Evolutionary conservation across 1,284 basidiomycete species (phyloP).

Genomic region (Waitea zeae): DNA sequence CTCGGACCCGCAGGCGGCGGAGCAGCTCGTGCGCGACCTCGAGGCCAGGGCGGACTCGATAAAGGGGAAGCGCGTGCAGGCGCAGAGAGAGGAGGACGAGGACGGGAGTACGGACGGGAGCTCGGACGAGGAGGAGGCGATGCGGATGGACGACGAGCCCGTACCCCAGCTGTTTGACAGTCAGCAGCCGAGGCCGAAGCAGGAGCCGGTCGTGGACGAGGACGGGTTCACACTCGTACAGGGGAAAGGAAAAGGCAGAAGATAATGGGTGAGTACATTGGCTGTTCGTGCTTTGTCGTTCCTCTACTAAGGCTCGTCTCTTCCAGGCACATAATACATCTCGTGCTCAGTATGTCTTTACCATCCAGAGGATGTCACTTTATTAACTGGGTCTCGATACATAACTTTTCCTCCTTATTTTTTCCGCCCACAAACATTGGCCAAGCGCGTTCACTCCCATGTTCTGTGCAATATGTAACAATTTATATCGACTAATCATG

Average conservation of each 20-base stretch:
- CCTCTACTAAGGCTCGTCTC: too few species aligned
- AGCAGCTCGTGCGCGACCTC: constrained; percentile 3
- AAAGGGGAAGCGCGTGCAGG: constrained; percentile 36
- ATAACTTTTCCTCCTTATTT: too few species aligned
- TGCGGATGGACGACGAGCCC: constrained; percentile 20
- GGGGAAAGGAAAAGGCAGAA: constrained; percentile 22
- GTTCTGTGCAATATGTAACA: too few species aligned
- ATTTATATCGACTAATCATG: too few species aligned
- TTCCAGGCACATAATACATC: too few species aligned
- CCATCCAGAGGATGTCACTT: too few species aligned
- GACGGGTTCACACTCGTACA: constrained; percentile 79
- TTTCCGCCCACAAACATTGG: too few species aligned
- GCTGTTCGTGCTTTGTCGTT: too few species aligned
- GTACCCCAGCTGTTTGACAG: constrained; percentile 34
- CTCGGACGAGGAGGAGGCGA: constrained; percentile 23
- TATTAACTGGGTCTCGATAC: too few species aligned
- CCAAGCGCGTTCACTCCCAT: too few species aligned
- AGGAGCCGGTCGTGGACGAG: constrained; percentile 65
- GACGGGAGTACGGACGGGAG: constrained; percentile 33
- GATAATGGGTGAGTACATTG: too few species aligned
- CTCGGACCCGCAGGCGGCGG: constrained; percentile 48
- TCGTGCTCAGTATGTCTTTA: too few species aligned
- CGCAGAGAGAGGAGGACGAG: constrained; percentile 28
- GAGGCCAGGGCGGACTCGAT: constrained; percentile 9
- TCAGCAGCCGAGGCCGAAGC: constrained; percentile 15